Conservation (phyloP, 2,329 filamentous ascomycete species). For the Fusarium sp. region DNA sequence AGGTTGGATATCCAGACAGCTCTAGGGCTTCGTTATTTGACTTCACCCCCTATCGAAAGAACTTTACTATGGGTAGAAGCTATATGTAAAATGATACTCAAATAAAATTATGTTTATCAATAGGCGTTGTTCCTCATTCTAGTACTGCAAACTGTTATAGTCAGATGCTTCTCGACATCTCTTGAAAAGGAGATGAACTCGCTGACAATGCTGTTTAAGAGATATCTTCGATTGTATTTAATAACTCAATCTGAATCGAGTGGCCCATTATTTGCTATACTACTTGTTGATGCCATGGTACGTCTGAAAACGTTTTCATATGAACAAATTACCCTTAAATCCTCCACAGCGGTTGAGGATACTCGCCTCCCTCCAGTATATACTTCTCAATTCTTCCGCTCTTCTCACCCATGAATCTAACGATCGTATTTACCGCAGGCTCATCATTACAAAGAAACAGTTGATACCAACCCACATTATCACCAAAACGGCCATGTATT, state of each 20-base stretch:
- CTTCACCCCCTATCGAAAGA: too few species aligned
- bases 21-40: too few species aligned
- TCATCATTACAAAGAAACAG: slow-evolving; percentile 9
- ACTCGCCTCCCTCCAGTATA: slow-evolving; percentile 33
- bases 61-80: too few species aligned
- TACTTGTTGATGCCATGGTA: not conserved
- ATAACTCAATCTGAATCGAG: not conserved
- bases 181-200: too few species aligned
- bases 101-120: too few species aligned
- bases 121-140: too few species aligned
- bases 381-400: slow-evolving; percentile 25
- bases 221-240: not conserved
- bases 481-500: slow-evolving; percentile 20
- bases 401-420: not conserved
- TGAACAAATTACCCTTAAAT: not conserved
- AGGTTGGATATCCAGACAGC: not conserved
- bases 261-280: not conserved
- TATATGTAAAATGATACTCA: too few species aligned
- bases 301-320: not conserved
- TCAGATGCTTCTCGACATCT: too few species aligned
- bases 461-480: slow-evolving; percentile 30
- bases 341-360: slow-evolving; percentile 23
- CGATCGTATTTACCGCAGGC: not conserved
- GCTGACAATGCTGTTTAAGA: not conserved
- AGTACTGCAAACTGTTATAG: too few species aligned